Base-by-base conservation (phyloP, 495 filamentous ascomycete species). In the Neurospora terricola region DNA sequence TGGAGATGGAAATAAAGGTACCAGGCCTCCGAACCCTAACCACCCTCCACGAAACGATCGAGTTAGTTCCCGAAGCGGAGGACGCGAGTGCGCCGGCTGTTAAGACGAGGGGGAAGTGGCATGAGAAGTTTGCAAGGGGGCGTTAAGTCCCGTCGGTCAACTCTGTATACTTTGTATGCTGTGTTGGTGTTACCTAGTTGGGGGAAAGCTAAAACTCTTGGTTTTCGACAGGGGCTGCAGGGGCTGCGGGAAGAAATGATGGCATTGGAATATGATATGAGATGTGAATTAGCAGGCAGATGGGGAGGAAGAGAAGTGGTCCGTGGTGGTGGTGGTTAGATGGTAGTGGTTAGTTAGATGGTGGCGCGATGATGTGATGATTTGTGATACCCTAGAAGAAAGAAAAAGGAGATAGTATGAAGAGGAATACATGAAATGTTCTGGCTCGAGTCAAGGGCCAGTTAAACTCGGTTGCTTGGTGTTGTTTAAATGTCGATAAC, bases 61-160 rank as follows among this genome's bases (percentile, higher is more conserved):
- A 96, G 80, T 80, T 93, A 16, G 80, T 86, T 6, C 77, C 83
- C 2, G 80, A 83, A 72, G 75, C 78, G 9, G 72, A 72, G 4
- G 72, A 54, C 4, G 77, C 78, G n/a, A 79, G 48, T 34, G 78
- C 77, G n/a, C 72, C 80, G 12, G 77, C 79, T 5, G 83, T 84
- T 43, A 82, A 81, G 38, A 87, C 87, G 69, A 86, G 85, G 75
- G 88, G 93, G 72, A 96, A 95, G 78, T 97, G 94, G 94, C 94
- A 97, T 80, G 94, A 96, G 79, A 90, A 88, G 76, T 95, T 97
- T 82, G 91, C 87, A 42, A 84, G 82, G 71, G 81, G 78, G 48
- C 79, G 82, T 74, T 84, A 75, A 10, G 34, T 34, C 34, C 4
- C 4, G 4, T 34, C 34, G 27, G 27, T 30, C 27, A 30, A 30